Evolutionary conservation across 306 rosid species (phyloP).

Genomic region (Fragaria nilgerrensis): DNA sequence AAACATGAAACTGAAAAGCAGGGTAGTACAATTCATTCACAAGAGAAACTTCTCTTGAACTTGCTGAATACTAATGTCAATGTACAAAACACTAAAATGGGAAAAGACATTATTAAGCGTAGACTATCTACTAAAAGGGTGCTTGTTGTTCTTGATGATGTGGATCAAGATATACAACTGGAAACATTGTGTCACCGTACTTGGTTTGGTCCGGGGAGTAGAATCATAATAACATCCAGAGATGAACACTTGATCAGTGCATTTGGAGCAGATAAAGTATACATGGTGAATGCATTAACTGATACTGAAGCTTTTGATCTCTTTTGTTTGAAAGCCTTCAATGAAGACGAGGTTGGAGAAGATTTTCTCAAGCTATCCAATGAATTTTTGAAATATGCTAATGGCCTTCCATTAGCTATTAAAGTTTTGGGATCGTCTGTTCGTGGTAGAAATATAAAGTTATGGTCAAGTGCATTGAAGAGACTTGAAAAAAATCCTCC

Average conservation of each 20-base stretch:
- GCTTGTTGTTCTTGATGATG: conserved; percentile 25
- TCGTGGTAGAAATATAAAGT: neutral
- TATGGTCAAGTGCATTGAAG: conserved; percentile 8
- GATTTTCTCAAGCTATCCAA: conserved; percentile 7
- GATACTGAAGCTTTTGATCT: conserved; percentile 1
- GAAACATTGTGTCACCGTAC: neutral
- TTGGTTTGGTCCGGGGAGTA: conserved; percentile 24
- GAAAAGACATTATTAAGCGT: neutral
- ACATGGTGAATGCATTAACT: neutral
- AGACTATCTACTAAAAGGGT: conserved; percentile 3
- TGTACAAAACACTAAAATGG: neutral
- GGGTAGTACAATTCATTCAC: neutral
- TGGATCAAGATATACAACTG: neutral
- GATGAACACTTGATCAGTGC: conserved; percentile 6
- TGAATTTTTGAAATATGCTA: too few relatives aligned
- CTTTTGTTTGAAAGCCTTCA: conserved; percentile 5
- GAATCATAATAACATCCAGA: conserved; percentile 16
- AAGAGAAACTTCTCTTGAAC: neutral
- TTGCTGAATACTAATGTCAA: neutral
- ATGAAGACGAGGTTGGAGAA: neutral
- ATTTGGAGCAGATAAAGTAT: neutral
- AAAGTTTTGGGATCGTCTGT: too few relatives aligned
- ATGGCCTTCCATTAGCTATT: too few relatives aligned
- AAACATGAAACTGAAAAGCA: neutral
- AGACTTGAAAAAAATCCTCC: conserved; percentile 6